Conservation (phyloP, 768 basidiomycete genomes). For the Trametes punicea region DNA sequence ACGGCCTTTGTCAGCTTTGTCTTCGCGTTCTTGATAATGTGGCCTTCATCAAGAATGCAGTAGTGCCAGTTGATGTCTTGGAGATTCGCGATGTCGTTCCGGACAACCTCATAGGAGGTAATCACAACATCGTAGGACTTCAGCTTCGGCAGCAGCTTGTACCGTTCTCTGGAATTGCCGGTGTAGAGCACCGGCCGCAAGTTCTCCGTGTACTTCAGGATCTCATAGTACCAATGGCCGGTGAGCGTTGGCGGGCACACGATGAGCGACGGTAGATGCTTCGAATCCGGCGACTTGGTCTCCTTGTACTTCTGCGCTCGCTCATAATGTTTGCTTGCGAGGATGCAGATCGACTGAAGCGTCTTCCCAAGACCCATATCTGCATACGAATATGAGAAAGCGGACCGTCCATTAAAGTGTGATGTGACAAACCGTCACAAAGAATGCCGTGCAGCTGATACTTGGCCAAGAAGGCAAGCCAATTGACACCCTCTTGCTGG, state of each 20-base stretch:
- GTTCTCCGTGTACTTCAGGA: constrained; percentile 85
- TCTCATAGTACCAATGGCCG: constrained; percentile 99
- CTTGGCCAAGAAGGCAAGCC: constrained; percentile 97
- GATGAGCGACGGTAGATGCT: constrained; percentile 91
- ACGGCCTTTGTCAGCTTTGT: constrained; percentile 97
- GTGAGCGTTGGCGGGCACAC: constrained; percentile 96
- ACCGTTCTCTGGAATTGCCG: constrained; percentile 81
- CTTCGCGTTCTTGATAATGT: constrained; percentile 98
- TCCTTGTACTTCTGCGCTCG: constrained; percentile 64
- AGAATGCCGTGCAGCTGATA: constrained; percentile 97
- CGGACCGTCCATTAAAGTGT: background rate
- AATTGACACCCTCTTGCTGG: constrained; percentile 97
- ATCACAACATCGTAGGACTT: constrained; percentile 84
- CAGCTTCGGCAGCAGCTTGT: constrained; percentile 61
- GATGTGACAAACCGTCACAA: constrained; percentile 76
- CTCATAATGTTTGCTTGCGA: constrained; percentile 92
- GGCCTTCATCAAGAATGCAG: constrained; percentile 96
- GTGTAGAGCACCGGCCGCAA: constrained; percentile 85
- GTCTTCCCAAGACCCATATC: constrained; percentile 99
- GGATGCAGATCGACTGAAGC: constrained; percentile 94
- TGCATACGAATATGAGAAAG: constrained; percentile 32
- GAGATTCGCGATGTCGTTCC: constrained; percentile 84
- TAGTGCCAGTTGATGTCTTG: constrained; percentile 84
- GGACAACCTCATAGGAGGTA: constrained; percentile 95
- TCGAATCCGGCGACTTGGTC: constrained; percentile 67